Percentiles rank a stretch among this genome's conserved stretches.
These are phyloP conservation scores for Myxozyma geophila DNA, from an alignment of 805 yeast genomes.

Conservation along the genomic window DNA sequence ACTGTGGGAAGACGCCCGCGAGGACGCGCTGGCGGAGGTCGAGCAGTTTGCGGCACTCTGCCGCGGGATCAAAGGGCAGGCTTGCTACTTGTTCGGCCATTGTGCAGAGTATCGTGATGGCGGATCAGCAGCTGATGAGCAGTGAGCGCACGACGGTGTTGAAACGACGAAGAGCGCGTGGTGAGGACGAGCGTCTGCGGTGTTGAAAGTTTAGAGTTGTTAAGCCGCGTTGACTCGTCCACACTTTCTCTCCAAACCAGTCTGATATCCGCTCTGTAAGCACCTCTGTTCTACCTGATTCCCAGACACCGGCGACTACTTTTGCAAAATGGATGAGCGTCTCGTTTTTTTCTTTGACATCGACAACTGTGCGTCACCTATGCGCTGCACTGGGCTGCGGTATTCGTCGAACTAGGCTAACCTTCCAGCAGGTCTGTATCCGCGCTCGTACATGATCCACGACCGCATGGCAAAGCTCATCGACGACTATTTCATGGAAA, in stretches of 20 bases:
- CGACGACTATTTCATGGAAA: conserved; percentile 74
- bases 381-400: neutral
- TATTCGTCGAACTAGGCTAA: neutral
- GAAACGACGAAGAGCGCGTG: no score
- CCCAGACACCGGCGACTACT: neutral
- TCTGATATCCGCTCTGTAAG: neutral
- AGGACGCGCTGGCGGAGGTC: conserved; percentile 28
- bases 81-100: conserved; percentile 11
- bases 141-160: no score
- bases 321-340: conserved; percentile 21
- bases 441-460: conserved; percentile 73
- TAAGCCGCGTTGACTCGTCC: no score
- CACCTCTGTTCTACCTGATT: neutral
- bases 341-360: conserved; percentile 80
- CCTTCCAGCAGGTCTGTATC: conserved; percentile 55
- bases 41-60: conserved; percentile 31
- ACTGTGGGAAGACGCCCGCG: conserved; percentile 30
- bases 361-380: conserved; percentile 68
- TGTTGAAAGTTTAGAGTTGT: no score
- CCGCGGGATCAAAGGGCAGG: conserved; percentile 30
- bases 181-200: no score
- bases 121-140: no score
- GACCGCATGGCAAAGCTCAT: conserved; percentile 87
- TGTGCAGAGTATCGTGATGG: neutral
- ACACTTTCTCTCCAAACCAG: neutral